Percentiles rank a stretch among this genome's conserved stretches.
Conservation (phyloP, 257 asterid genomes). For the Solanum virginianum region DNA sequence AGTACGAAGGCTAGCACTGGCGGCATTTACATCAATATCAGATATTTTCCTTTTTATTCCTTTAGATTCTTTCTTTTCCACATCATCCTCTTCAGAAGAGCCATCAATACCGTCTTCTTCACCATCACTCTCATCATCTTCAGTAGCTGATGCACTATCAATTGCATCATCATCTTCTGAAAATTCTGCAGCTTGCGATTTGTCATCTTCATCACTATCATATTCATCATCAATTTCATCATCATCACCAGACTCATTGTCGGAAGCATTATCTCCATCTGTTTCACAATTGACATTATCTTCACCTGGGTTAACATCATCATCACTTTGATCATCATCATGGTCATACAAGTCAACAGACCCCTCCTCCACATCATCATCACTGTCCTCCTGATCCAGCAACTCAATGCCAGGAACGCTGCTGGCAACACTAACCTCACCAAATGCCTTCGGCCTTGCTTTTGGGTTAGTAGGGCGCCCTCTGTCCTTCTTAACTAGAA, state of each 20-base stretch:
- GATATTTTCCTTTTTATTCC: slow-evolving; percentile 54
- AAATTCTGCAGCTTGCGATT: slow-evolving; percentile 23
- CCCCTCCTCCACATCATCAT: slow-evolving; percentile 26
- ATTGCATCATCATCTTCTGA: slow-evolving; percentile 26
- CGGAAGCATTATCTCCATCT: slow-evolving; percentile 22
- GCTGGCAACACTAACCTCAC: slow-evolving; percentile 60
- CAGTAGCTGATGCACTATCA: slow-evolving; percentile 14
- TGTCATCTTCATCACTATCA: slow-evolving; percentile 19
- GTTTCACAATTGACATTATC: slow-evolving; percentile 20
- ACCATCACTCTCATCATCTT: slow-evolving; percentile 23
- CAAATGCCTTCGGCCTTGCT: slow-evolving; percentile 81
- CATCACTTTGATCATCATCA: slow-evolving; percentile 19
- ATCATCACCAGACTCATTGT: slow-evolving; percentile 29
- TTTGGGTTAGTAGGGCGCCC: slow-evolving; percentile 66
- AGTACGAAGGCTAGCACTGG: slow-evolving; percentile 61
- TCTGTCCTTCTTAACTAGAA: slow-evolving; percentile 80
- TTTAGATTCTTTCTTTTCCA: slow-evolving; percentile 14
- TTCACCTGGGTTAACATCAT: slow-evolving; percentile 11
- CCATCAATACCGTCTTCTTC: slow-evolving; percentile 20
- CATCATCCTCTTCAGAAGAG: slow-evolving; percentile 4
- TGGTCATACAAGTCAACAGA: slow-evolving; percentile 16
- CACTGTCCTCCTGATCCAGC: slow-evolving; percentile 43
- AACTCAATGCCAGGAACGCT: slow-evolving; percentile 78
- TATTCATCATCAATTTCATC: slow-evolving; percentile 15
- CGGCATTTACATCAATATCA: slow-evolving; percentile 60